A percentile compares a stretch with the other conserved stretches of the same genome.
Evolutionary conservation across 108 stramenopile species (phyloP).

Genomic region (Fistulifera pelliculosa): DNA sequence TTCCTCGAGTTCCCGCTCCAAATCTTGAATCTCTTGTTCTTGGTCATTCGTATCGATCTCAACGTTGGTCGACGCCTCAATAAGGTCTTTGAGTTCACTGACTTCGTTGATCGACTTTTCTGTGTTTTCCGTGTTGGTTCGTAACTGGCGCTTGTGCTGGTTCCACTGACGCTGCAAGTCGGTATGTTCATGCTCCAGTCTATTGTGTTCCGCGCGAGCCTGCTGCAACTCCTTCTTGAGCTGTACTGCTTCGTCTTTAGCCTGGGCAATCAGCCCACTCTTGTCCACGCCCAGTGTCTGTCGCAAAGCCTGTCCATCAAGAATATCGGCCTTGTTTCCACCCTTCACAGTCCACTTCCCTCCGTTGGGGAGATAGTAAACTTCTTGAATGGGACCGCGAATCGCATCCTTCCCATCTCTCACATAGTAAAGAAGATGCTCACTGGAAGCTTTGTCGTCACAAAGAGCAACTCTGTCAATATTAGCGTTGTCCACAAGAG

Average conservation of each 20-base stretch:
- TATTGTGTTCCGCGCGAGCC: conserved; percentile 4
- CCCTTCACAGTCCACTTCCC: conserved; percentile 63
- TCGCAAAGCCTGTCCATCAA: conserved; percentile 37
- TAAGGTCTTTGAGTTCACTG: conserved; percentile 22
- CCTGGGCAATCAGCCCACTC: conserved; percentile 45
- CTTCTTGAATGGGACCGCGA: conserved; percentile 46
- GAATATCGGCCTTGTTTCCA: conserved; percentile 24
- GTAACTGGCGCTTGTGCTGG: conserved; percentile 20
- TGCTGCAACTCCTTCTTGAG: conserved; percentile 40
- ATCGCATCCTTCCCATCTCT: conserved; percentile 34
- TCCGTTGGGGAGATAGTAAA: conserved; percentile 61
- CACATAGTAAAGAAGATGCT: conserved; percentile 29
- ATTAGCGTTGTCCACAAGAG: conserved; percentile 48
- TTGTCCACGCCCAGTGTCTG: conserved; percentile 68
- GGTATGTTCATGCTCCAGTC: conserved; percentile 20
- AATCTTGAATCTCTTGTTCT: conserved; percentile 48
- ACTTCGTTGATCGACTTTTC: conserved; percentile 24
- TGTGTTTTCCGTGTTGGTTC: conserved; percentile 17
- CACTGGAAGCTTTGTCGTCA: conserved; percentile 35
- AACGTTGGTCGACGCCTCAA: conserved; percentile 40
- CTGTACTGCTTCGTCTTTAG: conserved; percentile 34
- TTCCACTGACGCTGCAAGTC: conserved; percentile 36
- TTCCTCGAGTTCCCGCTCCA: conserved; percentile 35
- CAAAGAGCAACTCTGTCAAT: conserved; percentile 60
- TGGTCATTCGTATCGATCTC: conserved; percentile 64